Base-by-base conservation (phyloP, 352 stramenopile genomes). In the Pythium rishiriense region DNA sequence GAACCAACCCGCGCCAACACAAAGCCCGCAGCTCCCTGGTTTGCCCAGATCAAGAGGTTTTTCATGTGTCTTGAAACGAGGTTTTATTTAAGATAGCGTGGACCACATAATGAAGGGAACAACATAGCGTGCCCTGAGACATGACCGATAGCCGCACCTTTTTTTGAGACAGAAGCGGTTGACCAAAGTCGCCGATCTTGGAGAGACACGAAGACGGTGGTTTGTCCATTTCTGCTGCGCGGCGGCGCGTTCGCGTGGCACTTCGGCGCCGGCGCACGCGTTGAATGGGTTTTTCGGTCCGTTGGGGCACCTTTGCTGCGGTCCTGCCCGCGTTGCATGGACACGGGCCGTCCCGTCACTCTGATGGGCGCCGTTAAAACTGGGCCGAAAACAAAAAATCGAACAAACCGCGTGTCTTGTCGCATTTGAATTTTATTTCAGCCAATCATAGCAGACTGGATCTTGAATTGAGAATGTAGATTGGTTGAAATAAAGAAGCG, bases 1-100 rank as follows among this genome's bases (percentile, higher is more conserved):
- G 46, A 62, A 64, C 62, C 62, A 63, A 69, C 62, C 54, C 50
- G 45, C 33, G 14, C 31, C 33, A 59, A 37, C 28, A 59, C 58
- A 45, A 62, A 55, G 49, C 48, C 53, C 62, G n/a, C n/a, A n/a
- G n/a, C 37, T 54, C 51, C 45, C 49, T 45, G 35, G n/a, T 50
- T 51, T 42, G 2, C 19, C 4, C 22, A 19, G 54, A 52, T 19
- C 25, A 33, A 19, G 49, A 66, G 59, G 59, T 51, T 59, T 61
- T 29, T 37, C 24, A 22, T 35, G 4, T 4, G 35, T 10, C 35
- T 17, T 15, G n/a, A 19, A 10, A 49, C 45, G 19, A 62, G 61
- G 61, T 68, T 68, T 63, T 62, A 48, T 19, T 17, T 15, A 12
- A 26, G 12, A 31, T 35, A 9, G 35, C 22, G 55, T 62, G 57